Evolutionary conservation across 768 basidiomycete species (phyloP).

Genomic region (Trametes coccinea): DNA sequence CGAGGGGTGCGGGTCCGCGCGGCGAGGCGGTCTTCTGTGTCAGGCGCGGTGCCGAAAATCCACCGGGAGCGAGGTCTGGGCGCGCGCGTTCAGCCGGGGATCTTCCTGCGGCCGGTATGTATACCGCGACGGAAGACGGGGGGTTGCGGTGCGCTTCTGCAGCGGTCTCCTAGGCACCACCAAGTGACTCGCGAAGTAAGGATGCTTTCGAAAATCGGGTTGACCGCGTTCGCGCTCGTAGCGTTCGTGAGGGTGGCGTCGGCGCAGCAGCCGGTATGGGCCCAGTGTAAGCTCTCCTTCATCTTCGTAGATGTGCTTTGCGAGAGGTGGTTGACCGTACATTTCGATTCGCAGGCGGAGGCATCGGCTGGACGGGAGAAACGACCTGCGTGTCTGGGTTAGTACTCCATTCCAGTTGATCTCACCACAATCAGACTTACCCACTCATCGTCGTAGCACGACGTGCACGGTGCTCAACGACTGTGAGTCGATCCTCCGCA

Average conservation of each 20-base stretch:
- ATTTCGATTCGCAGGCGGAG: slow-evolving; percentile 5
- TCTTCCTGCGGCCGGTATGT: neutral
- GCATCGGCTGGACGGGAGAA: slow-evolving; percentile 19
- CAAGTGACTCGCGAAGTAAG: neutral
- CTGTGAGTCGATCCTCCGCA: neutral
- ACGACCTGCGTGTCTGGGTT: slow-evolving; percentile 19
- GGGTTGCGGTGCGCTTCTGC: neutral
- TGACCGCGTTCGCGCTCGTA: slow-evolving; percentile 13
- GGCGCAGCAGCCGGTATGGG: slow-evolving; percentile 23
- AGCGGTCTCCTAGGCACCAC: too few species aligned
- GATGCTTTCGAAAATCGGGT: slow-evolving; percentile 15
- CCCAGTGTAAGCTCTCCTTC: slow-evolving; percentile 16
- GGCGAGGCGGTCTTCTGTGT: neutral
- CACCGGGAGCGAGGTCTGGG: neutral
- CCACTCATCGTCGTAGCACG: neutral
- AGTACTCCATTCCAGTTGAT: neutral
- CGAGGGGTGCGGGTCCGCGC: neutral
- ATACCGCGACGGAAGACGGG: neutral
- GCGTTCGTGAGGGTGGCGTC: slow-evolving; percentile 13
- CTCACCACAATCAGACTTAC: neutral
- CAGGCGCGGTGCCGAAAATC: neutral
- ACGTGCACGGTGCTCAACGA: slow-evolving; percentile 10
- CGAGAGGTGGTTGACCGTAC: neutral
- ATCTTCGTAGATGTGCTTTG: neutral
- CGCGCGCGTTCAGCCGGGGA: neutral